Base-by-base conservation (phyloP, 257 asterid genomes). In the Echites panduratus region DNA sequence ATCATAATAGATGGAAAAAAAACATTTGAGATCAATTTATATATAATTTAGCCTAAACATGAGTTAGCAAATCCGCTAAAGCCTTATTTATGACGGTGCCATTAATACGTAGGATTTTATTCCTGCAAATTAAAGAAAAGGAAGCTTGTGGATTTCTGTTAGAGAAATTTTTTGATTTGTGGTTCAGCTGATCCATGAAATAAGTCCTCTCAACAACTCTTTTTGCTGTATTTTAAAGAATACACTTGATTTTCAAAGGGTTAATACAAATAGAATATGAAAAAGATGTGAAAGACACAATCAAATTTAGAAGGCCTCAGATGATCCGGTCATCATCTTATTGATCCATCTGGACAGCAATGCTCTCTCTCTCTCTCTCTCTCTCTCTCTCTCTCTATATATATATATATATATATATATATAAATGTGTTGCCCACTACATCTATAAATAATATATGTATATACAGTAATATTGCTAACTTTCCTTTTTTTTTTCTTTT, bases 111-210 rank as follows among this genome's bases (percentile, higher is more conserved):
- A 58, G 40, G 38, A 24, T 26, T 58, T 59, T 59, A 14, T 59
- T 29, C 40, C 40, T 10, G 40, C 38, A 58, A 24, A n/a, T n/a
- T n/a, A n/a, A 13, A 17, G 43, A 59, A 59, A 29, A 29, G 9
- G 41, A 59, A 59, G 43, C 66, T 59, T 59, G 66, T 59, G 66
- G 66, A 29, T 59, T 27, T 59, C 32, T 27, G 66, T 13, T 56
- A 14, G 24, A 32, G 17, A 22, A 2, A 32, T 1, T 32, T 32
- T 56, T n/a, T 8, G 35, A 56, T 56, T 22, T n/a, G 62, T n/a
- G 32, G 32, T 27, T 59, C 43, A 27, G 66, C n/a, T 59, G 66
- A 43, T 59, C 66, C 43, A 59, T 10, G 43, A 29, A 59, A 59
- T 59, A 13, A 29, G n/a, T 27, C 3, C 66, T 26, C n/a, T 59